Conservation (phyloP, 2,329 filamentous ascomycete genomes). For the Verticillium isaacii region DNA sequence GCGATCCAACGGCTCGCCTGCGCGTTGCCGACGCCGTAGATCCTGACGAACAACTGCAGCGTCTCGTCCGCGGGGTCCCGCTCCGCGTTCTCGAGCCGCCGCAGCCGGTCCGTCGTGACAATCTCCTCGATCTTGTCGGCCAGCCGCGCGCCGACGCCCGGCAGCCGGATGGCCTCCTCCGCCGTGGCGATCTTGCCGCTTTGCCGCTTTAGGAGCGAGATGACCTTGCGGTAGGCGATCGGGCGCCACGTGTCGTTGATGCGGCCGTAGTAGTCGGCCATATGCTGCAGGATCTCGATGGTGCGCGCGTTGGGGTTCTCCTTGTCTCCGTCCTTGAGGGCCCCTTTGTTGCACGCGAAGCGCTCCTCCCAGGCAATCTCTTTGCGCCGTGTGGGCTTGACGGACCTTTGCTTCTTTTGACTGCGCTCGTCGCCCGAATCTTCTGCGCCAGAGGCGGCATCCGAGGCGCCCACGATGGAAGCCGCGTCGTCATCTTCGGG, state of each 20-base stretch:
- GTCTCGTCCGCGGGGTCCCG: constrained; percentile 60
- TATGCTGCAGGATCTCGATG: constrained; percentile 71
- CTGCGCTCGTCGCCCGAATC: constrained; percentile 21
- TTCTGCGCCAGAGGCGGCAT: constrained; percentile 4
- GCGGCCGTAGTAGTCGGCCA: constrained; percentile 72
- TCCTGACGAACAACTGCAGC: constrained; percentile 65
- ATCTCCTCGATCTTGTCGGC: constrained; percentile 90
- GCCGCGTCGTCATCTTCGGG: constrained; percentile 40
- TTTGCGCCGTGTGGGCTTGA: constrained; percentile 21
- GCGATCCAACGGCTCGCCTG: constrained; percentile 74
- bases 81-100: constrained; percentile 65
- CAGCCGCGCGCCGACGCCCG: constrained; percentile 65
- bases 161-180: constrained; percentile 63
- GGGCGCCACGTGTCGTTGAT: constrained; percentile 75
- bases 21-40: constrained; percentile 72
- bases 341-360: constrained; percentile 51
- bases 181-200: constrained; percentile 58
- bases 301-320: constrained; percentile 70
- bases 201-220: constrained; percentile 67
- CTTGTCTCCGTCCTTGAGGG: constrained; percentile 34
- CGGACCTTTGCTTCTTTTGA: constrained; percentile 17
- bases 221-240: constrained; percentile 71
- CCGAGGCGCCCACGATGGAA: constrained; percentile 13
- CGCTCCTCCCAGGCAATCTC: constrained; percentile 36
- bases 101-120: constrained; percentile 65